A percentile compares a stretch with the other conserved stretches of the same genome.
Conservation (phyloP, 495 filamentous ascomycete species). For the Neurospora cerealis region DNA sequence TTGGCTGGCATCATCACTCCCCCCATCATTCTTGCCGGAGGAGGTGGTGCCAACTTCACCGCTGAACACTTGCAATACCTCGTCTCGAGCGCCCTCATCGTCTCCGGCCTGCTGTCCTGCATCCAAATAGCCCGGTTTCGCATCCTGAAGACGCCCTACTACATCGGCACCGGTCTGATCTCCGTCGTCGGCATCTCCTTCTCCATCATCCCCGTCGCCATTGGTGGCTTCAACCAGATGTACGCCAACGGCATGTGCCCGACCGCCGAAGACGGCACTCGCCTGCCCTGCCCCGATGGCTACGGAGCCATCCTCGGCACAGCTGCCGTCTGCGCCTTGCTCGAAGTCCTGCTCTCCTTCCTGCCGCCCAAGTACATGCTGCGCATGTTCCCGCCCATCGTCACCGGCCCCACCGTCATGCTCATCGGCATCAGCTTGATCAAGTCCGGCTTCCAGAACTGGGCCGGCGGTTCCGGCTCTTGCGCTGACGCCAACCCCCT, state of each 20-base stretch:
- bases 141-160: slow-evolving; percentile 68
- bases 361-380: slow-evolving; percentile 59
- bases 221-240: slow-evolving; percentile 73
- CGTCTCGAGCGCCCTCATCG: slow-evolving; percentile 82
- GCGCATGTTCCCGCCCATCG: slow-evolving; percentile 77
- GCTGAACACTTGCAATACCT: slow-evolving; percentile 61
- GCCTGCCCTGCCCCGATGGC: slow-evolving; percentile 70
- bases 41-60: slow-evolving; percentile 55
- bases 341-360: slow-evolving; percentile 69
- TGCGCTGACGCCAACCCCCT: slow-evolving; percentile 48
- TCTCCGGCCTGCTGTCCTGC: slow-evolving; percentile 67
- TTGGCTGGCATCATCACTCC: slow-evolving; percentile 58
- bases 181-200: slow-evolving; percentile 88
- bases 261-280: slow-evolving; percentile 47
- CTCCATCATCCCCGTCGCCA: slow-evolving; percentile 75
- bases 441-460: slow-evolving; percentile 66
- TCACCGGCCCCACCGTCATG: slow-evolving; percentile 77
- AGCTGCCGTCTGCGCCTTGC: slow-evolving; percentile 53
- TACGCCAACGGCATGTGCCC: slow-evolving; percentile 75
- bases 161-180: slow-evolving; percentile 77
- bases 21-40: slow-evolving; percentile 63
- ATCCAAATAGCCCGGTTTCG: slow-evolving; percentile 83
- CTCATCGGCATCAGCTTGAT: slow-evolving; percentile 61
- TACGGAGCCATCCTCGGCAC: slow-evolving; percentile 84
- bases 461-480: slow-evolving; percentile 66